Evolutionary conservation across 805 yeast species (phyloP), one percentile per base, ranked within the genome.

Genomic region (Candida caryicola): DNA sequence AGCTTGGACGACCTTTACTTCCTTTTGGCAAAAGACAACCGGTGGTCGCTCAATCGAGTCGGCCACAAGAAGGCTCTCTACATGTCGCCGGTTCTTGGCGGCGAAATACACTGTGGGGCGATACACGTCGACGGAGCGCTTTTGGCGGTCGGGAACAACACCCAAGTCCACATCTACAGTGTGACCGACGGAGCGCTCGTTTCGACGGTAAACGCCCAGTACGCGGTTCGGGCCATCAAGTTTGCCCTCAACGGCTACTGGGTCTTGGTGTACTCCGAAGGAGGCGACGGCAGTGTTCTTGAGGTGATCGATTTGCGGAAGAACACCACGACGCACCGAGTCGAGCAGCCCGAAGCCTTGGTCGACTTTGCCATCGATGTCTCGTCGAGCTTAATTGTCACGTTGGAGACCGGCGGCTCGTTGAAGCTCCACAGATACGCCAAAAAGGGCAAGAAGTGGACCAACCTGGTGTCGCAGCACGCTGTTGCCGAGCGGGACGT

Each of bases 161-260:
- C 61, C 5, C 44, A 51, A 10, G 59, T 76, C 4, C 41, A 51
- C 2, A 60, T 77, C 4, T 64, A 57, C 45, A 71, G 69, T 40
- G 45, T 76, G 17, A 55, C 73, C 2, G 57, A 60, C 19, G 67
- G 73, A 2, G 49, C 50, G 8, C 38, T 56, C 14, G 71, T 63
- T 7, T 53, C 76, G 3, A 55, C 60, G 3, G 46, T 74, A 17
- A 42, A 44, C 2, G 46, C 56, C 1, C 53, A 50, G n/a, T 45
- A 48, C 25, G 26, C 37, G 1, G 60, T 74, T 7, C 45, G 55
- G 4, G 55, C 60, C n/a, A 39, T 81, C 9, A 50, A 55, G 29
- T 81, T 80, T 59, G 83, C 82, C 2, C 62, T 66, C 19, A 83
- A 83, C 51, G 91, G 91, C 1, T 81, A 77, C 54, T 79, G 82